Base-by-base conservation (phyloP, 2,329 filamentous ascomycete genomes). In the Aspergillus neotritici region DNA sequence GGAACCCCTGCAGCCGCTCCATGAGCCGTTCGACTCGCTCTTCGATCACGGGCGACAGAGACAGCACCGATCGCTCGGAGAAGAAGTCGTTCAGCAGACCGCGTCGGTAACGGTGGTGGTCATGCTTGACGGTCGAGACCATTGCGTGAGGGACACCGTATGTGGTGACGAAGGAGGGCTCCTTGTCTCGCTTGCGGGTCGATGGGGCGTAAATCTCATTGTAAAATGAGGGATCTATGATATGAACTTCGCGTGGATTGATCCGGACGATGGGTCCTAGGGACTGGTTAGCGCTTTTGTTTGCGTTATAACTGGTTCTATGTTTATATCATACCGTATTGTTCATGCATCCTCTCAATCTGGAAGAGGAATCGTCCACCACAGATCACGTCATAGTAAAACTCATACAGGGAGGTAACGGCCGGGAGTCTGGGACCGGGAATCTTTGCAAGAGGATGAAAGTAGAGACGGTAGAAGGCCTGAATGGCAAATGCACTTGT, bases 231-330 rank as follows among this genome's bases (percentile, higher is more conserved):
- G 61, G 41, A 39, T 67, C 64, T n/a, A 54, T 52, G 46, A 66
- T 56, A 35, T 65, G 62, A 9, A 67, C 44, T 41, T 65, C 62
- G 4, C 56, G 42, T 2, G 64, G 63, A 15, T 49, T 60, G 44
- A 67, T 56, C 6, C 64, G 62, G 13, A 67, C 39, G 14, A 67
- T 62, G 0, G 64, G 64, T 1, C 61, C 61, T 63, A 25, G 4
- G 2, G 6, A 9, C 21, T 25, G 9, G 7, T 25, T 25, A 25
- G 6, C 7, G 3, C 21, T 1, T 5, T 6, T 3, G 17, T 3
- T 5, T 5, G 17, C 17, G 7, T 9, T 2, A 25, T 25, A 35
- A 34, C 2, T 16, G 14, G n/a, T 36, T 25, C 9, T 17, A 25
- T 25, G 25, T 14, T 11, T 17, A 12, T 6, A 28, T 21, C 39